Base-by-base conservation (phyloP, 2,329 filamentous ascomycete genomes). In the Colletotrichum sublineola region DNA sequence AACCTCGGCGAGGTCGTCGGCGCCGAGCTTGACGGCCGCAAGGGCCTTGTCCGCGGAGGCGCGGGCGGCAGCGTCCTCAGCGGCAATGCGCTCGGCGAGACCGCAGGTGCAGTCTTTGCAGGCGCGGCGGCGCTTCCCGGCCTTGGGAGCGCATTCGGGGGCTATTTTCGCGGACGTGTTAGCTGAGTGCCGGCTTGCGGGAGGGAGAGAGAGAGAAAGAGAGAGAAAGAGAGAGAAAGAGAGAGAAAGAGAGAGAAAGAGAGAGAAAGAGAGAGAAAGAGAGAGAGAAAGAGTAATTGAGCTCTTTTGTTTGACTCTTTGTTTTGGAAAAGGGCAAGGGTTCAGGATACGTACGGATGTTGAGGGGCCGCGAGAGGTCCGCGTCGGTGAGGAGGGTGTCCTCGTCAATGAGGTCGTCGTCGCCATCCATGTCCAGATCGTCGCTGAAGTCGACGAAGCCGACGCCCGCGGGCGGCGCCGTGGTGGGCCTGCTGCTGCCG, bases 81-180 rank as follows among this genome's bases (percentile, higher is more conserved):
- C 84, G 11, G 62, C 65, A 12, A 75, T 84, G 73, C 92, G 91
- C 81, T 96, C 90, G 33, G 95, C 94, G 36, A 99, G 90, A 63
- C 96, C 96, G 80, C 96, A 99, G 11, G 94, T 96, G 86, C 96
- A 99, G 85, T 99, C 96, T 84, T 99, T 98, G 70, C 73, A 74
- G 36, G 73, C 73, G 61, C 95, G 92, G 67, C 96, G 92, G 77
- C 96, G 92, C 86, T 97, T 97, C 71, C 94, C 94, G 56, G 92
- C 88, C 83, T 96, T 94, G 60, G 96, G 95, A 71, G 92, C 90
- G 82, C 96, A 99, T 80, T 97, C 94, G 36, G 92, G 89, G 64
- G 96, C 95, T 89, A 74, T 69, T 7, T 18, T 12, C 6, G 24
- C 36, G 46, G 52, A 57, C 71, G 76, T 73, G 79, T 83, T 77